Base-by-base conservation (phyloP, 2,329 filamentous ascomycete species). In the Penicillium concentricum region DNA sequence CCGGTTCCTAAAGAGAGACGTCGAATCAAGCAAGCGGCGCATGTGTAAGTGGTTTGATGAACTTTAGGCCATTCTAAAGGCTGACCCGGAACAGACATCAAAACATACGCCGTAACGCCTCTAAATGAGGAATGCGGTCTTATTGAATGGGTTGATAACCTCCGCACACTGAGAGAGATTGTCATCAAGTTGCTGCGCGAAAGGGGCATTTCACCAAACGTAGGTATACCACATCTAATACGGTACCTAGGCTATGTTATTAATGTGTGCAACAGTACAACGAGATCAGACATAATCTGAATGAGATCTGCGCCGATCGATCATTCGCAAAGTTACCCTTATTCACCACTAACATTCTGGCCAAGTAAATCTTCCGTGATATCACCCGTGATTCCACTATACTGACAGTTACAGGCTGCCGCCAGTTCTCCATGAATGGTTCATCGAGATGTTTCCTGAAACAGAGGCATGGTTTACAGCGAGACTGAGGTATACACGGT, bases 121-220 rank as follows among this genome's bases (percentile, higher is more conserved):
- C 80, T 99, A 46, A 97, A 96, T 71, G 95, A 99, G 76, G 93
- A 97, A 76, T 97, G 94, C 64, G 94, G 94, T 57, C 88, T 96
- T 61, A 96, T 99, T 65, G 94, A 99, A 77, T 99, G 94, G 94
- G 92, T 99, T 30, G 91, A 96, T 66, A 94, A 94, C 9, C 87
- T 99, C 65, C 95, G 93, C 72, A 95, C 94, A 2, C 84, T 97
- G 69, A 87, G 95, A 61, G 94, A 99, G 66, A 94, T 97, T 60
- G 81, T 99, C 48, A 81, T 96, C 47, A 85, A 82, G 52, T 82
- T 91, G 49, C 93, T 97, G 70, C 85, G 85, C 61, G 84, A 91
- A 62, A 88, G 88, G 59, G 88, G 88, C 51, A 84, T 96, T 41
- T 61, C 71, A 16, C 73, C 78, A 34, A 81, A 82, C 61, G 78